These are phyloP conservation scores for Cylindrodendrum hubeiense DNA, from an alignment of 2,329 filamentous ascomycete genomes.

Conservation along the genomic window DNA sequence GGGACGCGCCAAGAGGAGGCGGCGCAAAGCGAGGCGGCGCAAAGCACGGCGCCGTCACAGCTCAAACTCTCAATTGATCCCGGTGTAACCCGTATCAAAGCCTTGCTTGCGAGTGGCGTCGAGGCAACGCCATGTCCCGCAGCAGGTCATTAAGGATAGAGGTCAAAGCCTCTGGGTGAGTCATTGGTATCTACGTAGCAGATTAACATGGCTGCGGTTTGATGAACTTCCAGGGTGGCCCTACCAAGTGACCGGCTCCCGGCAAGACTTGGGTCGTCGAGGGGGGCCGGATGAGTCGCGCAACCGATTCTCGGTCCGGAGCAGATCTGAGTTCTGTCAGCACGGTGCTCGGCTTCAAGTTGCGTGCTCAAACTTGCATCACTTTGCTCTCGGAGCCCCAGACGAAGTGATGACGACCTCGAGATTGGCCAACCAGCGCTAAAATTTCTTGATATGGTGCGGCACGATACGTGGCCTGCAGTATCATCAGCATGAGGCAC, in stretches of 20 bases:
- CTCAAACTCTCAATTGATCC: no score
- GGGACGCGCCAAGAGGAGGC: no score
- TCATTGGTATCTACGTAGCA: slow-evolving; percentile 10
- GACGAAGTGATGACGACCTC: slow-evolving; percentile 12
- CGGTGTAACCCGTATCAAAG: not conserved
- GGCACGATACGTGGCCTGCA: slow-evolving; percentile 15
- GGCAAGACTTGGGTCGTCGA: slow-evolving; percentile 11
- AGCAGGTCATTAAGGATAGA: not conserved
- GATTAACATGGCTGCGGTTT: not conserved
- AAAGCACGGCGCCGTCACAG: no score
- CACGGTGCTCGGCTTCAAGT: not conserved
- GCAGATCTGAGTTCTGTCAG: not conserved
- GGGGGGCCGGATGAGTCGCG: slow-evolving; percentile 1
- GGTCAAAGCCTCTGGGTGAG: slow-evolving; percentile 4
- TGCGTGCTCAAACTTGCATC: not conserved
- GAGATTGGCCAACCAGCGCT: not conserved
- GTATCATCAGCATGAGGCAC: not conserved
- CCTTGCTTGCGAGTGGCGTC: not conserved
- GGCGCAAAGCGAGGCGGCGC: no score
- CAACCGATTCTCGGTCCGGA: slow-evolving; percentile 7
- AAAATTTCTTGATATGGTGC: slow-evolving; percentile 12
- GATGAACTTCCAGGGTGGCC: not conserved
- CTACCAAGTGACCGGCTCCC: slow-evolving; percentile 17
- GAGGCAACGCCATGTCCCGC: not conserved
- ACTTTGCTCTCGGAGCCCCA: slow-evolving; percentile 17